Evolutionary conservation across 768 basidiomycete genomes (phyloP).

Genomic region (Lactarius hengduanensis): DNA sequence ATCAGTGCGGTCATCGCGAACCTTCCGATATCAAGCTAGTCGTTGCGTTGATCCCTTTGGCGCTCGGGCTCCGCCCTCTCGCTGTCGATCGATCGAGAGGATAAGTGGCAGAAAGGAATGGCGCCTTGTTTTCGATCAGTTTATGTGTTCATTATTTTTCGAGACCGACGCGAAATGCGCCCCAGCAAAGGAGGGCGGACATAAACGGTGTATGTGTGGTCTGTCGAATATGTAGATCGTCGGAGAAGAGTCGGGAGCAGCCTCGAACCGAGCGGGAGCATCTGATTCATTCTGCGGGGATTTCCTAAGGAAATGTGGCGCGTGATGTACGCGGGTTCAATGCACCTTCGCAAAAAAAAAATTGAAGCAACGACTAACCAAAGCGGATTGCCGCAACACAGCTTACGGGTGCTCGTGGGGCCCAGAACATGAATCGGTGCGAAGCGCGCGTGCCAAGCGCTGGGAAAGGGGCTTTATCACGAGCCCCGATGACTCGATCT

Average conservation of each 20-base stretch:
- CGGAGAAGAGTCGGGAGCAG: neutral
- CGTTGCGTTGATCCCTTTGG: neutral
- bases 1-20: neutral
- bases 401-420: neutral
- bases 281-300: neutral
- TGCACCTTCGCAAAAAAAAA: neutral
- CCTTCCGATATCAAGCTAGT: too few species aligned
- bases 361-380: neutral
- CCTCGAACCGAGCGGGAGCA: neutral
- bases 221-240: too few species aligned
- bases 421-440: neutral
- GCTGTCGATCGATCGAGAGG: neutral
- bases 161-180: neutral
- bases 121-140: neutral
- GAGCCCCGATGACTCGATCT: neutral
- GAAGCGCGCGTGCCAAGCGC: neutral
- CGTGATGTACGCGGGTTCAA: neutral
- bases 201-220: too few species aligned
- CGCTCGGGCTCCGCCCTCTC: neutral
- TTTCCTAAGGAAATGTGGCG: neutral
- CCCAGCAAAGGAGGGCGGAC: neutral
- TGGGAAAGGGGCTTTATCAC: neutral
- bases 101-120: neutral
- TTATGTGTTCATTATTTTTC: neutral
- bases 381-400: neutral